These are phyloP conservation scores for Trifolium repens DNA, from an alignment of 306 rosid genomes.

Conservation along the genomic window DNA sequence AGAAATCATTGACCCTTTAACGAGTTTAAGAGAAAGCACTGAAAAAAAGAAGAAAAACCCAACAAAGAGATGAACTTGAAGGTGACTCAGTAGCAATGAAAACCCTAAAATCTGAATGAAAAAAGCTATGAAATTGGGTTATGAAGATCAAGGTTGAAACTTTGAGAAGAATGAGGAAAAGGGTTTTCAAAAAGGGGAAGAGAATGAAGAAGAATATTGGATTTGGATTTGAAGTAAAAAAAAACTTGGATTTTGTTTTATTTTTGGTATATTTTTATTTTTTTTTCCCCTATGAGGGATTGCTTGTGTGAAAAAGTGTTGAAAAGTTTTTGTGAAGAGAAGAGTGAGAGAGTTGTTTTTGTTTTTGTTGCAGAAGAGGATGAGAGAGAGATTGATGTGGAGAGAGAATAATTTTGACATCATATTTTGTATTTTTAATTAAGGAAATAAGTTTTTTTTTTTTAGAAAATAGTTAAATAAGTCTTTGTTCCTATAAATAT, in stretches of 20 bases:
- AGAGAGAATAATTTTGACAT: constrained; percentile 31
- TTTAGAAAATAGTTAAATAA: no score
- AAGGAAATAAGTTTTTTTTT: no score
- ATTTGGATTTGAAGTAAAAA: constrained; percentile 40
- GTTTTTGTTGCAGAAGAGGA: constrained; percentile 36
- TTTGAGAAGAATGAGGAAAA: constrained; percentile 40
- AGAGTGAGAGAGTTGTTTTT: constrained; percentile 29
- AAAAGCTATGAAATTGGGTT: not conserved
- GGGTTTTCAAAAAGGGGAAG: constrained; percentile 34
- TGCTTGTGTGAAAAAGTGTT: constrained; percentile 72
- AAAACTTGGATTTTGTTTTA: constrained; percentile 39
- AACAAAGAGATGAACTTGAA: constrained; percentile 41
- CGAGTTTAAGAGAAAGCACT: constrained; percentile 35
- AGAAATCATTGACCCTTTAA: constrained; percentile 17
- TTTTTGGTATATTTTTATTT: not conserved
- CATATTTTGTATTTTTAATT: constrained; percentile 10
- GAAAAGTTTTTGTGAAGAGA: constrained; percentile 39
- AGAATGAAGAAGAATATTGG: constrained; percentile 42
- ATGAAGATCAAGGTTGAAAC: constrained; percentile 40
- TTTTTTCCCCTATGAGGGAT: constrained; percentile 39
- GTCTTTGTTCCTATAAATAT: no score
- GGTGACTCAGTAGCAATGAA: constrained; percentile 15
- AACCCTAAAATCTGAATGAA: constrained; percentile 46
- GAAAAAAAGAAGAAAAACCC: constrained; percentile 28
- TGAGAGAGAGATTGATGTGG: constrained; percentile 34